Evolutionary conservation across 148 eudicot genomes (phyloP), one percentile per base, ranked within the genome.

Genomic region (Chenopodium berlandieri): DNA sequence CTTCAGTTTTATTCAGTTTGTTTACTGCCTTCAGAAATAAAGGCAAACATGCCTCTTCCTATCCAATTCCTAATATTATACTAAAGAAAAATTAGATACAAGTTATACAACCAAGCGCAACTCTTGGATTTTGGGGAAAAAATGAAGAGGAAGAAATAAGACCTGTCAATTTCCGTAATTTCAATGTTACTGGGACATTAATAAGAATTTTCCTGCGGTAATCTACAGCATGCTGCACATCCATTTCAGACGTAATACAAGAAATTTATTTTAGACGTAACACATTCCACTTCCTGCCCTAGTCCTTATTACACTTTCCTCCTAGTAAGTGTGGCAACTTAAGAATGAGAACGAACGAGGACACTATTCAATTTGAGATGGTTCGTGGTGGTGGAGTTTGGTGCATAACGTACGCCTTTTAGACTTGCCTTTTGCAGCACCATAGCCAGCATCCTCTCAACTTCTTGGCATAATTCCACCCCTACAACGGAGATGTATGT

Each of bases 151-250:
- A 67, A 32, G 71, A 69, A 14, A 62, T 30, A 56, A 64, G 37
- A 94, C 97, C 98, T 86, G 90, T 58, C 78, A 82, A 78, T 83
- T 93, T 82, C 67, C 94, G 90, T 47, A 90, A 82, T 72, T 90
- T 91, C 78, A 83, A 86, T 78, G 88, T 72, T 76, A 80, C 80
- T 27, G 94, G 91, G 47, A 89, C 92, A 82, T 95, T 93, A 81
- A 89, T 85, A 69, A 79, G 86, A 80, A 82, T 88, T 78, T 80
- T 83, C 80, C 79, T 87, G 85, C 89, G 80, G 58, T 84, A 74
- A 80, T 84, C 85, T 80, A 88, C 91, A 79, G 89, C 86, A 86
- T 52, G 82, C 58, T 89, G 87, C 52, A 80, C 47, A 78, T 91
- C 90, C 77, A 87, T 85, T 74, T 85, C 79, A 32, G 90, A 86